These are phyloP conservation scores for Croton laevigatus DNA, from an alignment of 441 rosid genomes.

Conservation along the genomic window DNA sequence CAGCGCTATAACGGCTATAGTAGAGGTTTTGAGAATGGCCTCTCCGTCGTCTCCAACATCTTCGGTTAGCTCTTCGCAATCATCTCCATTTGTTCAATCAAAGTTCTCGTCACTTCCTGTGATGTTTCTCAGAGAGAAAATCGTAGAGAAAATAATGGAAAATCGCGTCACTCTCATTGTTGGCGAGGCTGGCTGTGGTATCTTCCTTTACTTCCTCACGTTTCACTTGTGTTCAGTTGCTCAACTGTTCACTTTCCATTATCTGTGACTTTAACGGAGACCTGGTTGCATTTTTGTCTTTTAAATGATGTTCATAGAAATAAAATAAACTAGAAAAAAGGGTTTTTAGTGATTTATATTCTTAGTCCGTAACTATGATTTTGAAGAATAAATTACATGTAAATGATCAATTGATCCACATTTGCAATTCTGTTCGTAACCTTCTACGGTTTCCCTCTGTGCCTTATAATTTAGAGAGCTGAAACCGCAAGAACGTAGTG, in stretches of 20 bases:
- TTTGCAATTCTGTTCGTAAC: neutral
- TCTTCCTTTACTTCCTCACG: conserved; percentile 1
- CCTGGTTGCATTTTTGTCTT: neutral
- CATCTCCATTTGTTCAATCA: conserved; percentile 39
- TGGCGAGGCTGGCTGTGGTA: conserved; percentile 97
- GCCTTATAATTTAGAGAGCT: neutral
- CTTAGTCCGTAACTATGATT: neutral
- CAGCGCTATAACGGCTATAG: conserved; percentile 3
- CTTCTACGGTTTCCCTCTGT: neutral
- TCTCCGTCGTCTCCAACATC: conserved; percentile 45
- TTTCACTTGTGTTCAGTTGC: neutral
- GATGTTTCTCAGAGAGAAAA: conserved; percentile 54
- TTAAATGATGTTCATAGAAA: neutral
- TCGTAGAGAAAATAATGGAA: conserved; percentile 73
- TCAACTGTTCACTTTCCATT: neutral
- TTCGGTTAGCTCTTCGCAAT: conserved; percentile 41
- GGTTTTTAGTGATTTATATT: neutral
- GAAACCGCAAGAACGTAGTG: neutral
- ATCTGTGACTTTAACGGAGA: neutral
- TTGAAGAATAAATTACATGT: neutral
- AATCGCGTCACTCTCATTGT: conserved; percentile 96
- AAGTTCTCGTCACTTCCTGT: conserved; percentile 76
- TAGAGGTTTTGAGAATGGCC: conserved; percentile 35
- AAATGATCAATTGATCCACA: neutral
- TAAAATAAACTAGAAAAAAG: neutral